Percentiles rank a stretch among this genome's conserved stretches.
Conservation (phyloP, 2,329 filamentous ascomycete species). For the Neonectria ditissima region DNA sequence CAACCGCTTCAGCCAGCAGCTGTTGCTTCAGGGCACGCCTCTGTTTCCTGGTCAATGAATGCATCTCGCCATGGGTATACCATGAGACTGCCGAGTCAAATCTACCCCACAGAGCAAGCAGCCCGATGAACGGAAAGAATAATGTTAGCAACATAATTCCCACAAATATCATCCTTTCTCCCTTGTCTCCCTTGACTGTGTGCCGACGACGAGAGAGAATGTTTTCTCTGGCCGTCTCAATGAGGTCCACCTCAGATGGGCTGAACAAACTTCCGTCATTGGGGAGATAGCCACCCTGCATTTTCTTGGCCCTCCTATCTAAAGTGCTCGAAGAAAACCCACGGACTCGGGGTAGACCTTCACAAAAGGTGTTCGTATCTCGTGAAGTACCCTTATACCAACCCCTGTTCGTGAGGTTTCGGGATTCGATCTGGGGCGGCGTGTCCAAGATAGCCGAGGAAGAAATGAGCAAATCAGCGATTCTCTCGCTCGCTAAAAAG, state of each 20-base stretch:
- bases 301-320: conserved; percentile 26
- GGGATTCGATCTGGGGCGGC: conserved; percentile 25
- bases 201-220: conserved; percentile 46
- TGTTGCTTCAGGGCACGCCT: conserved; percentile 50
- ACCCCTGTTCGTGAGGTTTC: conserved; percentile 17
- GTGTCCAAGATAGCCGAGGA: conserved; percentile 43
- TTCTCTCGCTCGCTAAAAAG: conserved; percentile 36
- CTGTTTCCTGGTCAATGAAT: conserved; percentile 51
- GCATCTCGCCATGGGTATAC: conserved; percentile 61
- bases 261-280: conserved; percentile 43
- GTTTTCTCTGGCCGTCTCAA: conserved; percentile 47
- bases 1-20: conserved; percentile 51
- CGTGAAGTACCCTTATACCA: conserved; percentile 30
- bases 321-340: conserved; percentile 42
- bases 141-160: conserved; percentile 54
- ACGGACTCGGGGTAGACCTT: conserved; percentile 35
- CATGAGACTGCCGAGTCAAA: conserved; percentile 61
- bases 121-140: conserved; percentile 60
- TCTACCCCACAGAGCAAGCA: conserved; percentile 57
- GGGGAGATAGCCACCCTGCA: conserved; percentile 15
- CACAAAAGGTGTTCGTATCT: conserved; percentile 20
- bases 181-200: conserved; percentile 44
- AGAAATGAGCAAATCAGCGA: conserved; percentile 40
- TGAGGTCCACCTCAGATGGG: conserved; percentile 47
- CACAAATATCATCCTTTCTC: conserved; percentile 54